Base-by-base conservation (phyloP, 1,284 basidiomycete species). In the Ustilago vetiveriae region DNA sequence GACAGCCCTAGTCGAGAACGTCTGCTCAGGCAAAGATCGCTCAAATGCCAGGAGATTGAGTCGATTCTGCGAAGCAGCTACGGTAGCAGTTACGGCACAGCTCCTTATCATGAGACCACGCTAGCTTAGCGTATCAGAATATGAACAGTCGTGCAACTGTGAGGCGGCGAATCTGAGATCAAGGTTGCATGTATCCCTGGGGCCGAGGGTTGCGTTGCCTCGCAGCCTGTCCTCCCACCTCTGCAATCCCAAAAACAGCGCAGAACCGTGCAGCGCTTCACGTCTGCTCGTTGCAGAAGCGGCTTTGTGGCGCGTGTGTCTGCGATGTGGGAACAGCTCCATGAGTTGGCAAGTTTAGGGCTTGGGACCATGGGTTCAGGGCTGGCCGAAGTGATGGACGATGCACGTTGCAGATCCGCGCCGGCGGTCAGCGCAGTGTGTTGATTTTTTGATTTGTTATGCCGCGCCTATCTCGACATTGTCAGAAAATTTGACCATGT, bases 41-140 rank as follows among this genome's bases (percentile, higher is more conserved):
- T 11, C 45, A 47, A 26, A 23, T 6, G 33, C 33, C 7, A 35
- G 33, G 14, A 6, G 33, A 11, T 41, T 48, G 46, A 39, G 46
- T 32, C 26, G 37, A 26, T 48, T 48, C 17, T 48, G 46, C n/a
- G n/a, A n/a, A n/a, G n/a, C n/a, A n/a, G n/a, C 46, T 27, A 13
- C 8, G 21, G 19, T 14, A 37, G 36, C 13, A 10, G 6, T 37
- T 16, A 8, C 13, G 19, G 17, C 36, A 37, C 19, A 37, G n/a
- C 7, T 24, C 14, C 21, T 36, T 50, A 50, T 42, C 47, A 42
- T 50, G 55, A 41, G 46, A 49, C 54, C 54, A 57, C 54, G 47
- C 23, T 40, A 49, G 37, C 33, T 9, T 37, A 37, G 36, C 19
- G 19, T 19, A 19, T 8, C n/a, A n/a, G n/a, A n/a, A 30, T 7